Percentiles rank a stretch among this genome's conserved stretches.
phyloP scores from a whole-genome alignment of 208 protist genomes.

The Crithidia bombi region DNA sequence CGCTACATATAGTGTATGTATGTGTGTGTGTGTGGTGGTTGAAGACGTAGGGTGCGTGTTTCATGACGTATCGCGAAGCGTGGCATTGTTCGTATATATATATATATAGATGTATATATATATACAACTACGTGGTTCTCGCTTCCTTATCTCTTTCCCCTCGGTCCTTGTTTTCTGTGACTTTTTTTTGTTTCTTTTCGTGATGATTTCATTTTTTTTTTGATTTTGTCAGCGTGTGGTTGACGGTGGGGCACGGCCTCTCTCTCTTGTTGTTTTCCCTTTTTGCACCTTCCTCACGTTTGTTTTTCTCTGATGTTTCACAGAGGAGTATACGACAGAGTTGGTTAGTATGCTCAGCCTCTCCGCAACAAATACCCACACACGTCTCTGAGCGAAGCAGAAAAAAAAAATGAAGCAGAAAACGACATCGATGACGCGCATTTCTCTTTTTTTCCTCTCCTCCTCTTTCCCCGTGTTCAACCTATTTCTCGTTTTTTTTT shows the following conservation, averaged over 20 bases:
- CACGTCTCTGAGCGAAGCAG: not conserved
- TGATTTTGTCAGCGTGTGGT: conserved; percentile 7
- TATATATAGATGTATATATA: too few relatives aligned
- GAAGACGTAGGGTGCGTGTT: not conserved
- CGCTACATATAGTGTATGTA: not conserved
- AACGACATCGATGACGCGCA: conserved; percentile 18
- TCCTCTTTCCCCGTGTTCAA: conserved; percentile 7
- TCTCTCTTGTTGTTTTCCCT: not conserved
- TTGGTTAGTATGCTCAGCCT: not conserved
- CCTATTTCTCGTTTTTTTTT: conserved; percentile 12
- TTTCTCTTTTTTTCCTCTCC: conserved; percentile 16
- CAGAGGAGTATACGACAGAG: not conserved
- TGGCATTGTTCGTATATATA: not conserved
- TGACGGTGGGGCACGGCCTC: not conserved
- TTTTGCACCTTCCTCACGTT: not conserved
- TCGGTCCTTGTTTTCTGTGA: conserved; percentile 16
- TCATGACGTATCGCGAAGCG: conserved; percentile 5
- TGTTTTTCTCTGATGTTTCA: not conserved
- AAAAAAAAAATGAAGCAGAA: not conserved
- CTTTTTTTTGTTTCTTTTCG: conserved; percentile 14
- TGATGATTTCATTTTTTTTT: too few relatives aligned
- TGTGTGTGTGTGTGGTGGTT: conserved; percentile 5
- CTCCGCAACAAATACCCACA: not conserved
- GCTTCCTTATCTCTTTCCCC: conserved; percentile 5
- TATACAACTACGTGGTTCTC: too few relatives aligned